Evolutionary conservation across 2,329 filamentous ascomycete genomes (phyloP).

Genomic region (Podosphaera fusca): DNA sequence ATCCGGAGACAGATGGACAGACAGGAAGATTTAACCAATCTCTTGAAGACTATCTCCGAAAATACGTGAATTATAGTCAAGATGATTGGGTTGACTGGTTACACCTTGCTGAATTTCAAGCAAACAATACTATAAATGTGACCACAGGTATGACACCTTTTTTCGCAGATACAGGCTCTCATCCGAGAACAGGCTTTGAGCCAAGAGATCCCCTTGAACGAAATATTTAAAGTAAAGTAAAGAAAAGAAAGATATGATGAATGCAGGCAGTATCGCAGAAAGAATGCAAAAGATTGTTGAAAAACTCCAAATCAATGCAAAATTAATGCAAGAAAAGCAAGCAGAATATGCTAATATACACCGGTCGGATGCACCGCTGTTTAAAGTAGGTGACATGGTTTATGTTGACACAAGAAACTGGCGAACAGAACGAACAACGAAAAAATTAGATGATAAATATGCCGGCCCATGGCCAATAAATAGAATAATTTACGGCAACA

Average conservation of each 20-base stretch:
- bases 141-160: conserved; percentile 5
- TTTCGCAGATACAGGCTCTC: conserved; percentile 3
- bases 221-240: neutral
- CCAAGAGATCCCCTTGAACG: neutral
- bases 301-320: neutral
- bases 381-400: neutral
- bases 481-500: neutral
- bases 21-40: conserved; percentile 5
- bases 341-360: neutral
- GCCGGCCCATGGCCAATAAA: neutral
- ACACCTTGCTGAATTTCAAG: conserved; percentile 5
- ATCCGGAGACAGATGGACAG: conserved; percentile 6
- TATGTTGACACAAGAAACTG: neutral
- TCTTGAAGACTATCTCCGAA: conserved; percentile 3
- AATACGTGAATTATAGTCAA: conserved; percentile 5
- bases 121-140: conserved; percentile 2
- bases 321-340: neutral
- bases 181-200: conserved; percentile 1
- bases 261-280: neutral
- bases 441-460: conserved; percentile 1
- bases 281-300: neutral
- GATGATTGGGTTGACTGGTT: conserved; percentile 5
- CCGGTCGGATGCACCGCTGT: neutral
- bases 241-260: neutral
- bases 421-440: neutral